Evolutionary conservation across 129 eudicot genomes (phyloP).

Genomic region (Ambrosia trifida): DNA sequence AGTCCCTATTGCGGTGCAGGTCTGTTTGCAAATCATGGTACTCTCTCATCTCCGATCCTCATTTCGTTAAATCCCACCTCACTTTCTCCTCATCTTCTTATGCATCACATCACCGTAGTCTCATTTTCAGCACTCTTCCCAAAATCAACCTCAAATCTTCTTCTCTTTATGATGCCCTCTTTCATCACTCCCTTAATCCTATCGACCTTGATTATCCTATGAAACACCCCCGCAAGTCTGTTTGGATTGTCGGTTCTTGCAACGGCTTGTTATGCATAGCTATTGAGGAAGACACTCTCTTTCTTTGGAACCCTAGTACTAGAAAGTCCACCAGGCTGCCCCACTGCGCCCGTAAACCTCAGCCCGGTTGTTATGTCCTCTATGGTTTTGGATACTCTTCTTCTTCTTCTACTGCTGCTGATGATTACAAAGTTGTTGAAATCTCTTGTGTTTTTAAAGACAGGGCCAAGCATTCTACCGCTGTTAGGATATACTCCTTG

Average conservation of each 20-base stretch:
- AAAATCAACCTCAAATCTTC: constrained; percentile 22
- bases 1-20: constrained; percentile 42
- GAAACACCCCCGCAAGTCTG: constrained; percentile 40
- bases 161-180: constrained; percentile 24
- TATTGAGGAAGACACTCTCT: constrained; percentile 38
- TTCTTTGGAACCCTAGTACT: constrained; percentile 66
- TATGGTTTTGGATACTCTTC: constrained; percentile 50
- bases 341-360: constrained; percentile 22
- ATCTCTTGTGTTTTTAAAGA: constrained; percentile 18
- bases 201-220: constrained; percentile 44
- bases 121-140: constrained; percentile 29
- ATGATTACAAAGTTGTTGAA: constrained; percentile 48
- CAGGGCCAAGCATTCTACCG: constrained; percentile 5
- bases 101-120: too few species aligned
- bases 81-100: neutral
- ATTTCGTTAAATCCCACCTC: constrained; percentile 45
- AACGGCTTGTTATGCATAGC: constrained; percentile 62
- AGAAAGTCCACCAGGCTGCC: constrained; percentile 40
- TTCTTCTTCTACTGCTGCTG: constrained; percentile 22
- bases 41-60: constrained; percentile 40
- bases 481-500: constrained; percentile 40
- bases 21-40: constrained; percentile 49
- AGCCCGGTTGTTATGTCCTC: constrained; percentile 34
- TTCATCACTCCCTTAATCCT: constrained; percentile 9
- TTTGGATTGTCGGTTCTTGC: constrained; percentile 49